These are phyloP conservation scores for Hymenoscyphus scutula DNA, from an alignment of 2,329 filamentous ascomycete species.

Conservation along the genomic window DNA sequence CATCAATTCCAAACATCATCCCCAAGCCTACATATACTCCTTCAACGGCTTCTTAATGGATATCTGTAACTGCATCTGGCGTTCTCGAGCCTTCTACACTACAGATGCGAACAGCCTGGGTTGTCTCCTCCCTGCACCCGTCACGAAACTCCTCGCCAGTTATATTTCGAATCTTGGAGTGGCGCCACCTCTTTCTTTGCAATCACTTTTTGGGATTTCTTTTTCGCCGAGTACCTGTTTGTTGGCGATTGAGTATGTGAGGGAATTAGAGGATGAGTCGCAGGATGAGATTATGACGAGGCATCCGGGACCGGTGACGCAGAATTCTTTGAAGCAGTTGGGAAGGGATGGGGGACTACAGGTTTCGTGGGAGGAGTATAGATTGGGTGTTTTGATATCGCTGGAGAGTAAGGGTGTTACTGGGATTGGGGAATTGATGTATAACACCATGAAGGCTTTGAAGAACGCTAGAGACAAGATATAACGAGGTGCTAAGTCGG, in stretches of 20 bases:
- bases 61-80: conserved; percentile 80
- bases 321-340: conserved; percentile 61
- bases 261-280: conserved; percentile 55
- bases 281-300: conserved; percentile 44
- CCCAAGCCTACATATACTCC: conserved; percentile 58
- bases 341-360: conserved; percentile 62
- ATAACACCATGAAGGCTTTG: conserved; percentile 76
- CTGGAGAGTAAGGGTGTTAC: conserved; percentile 61
- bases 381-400: conserved; percentile 67
- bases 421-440: conserved; percentile 71
- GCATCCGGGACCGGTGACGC: conserved; percentile 69
- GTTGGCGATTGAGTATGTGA: conserved; percentile 54
- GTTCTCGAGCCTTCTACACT: conserved; percentile 65
- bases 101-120: conserved; percentile 60
- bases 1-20: conserved; percentile 46
- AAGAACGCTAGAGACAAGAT: conserved; percentile 41
- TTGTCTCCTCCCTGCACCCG: conserved; percentile 47
- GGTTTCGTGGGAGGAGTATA: conserved; percentile 71
- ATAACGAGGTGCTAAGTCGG: background rate
- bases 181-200: conserved; percentile 41
- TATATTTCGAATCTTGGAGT: conserved; percentile 52
- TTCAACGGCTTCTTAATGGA: conserved; percentile 89
- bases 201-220: conserved; percentile 56
- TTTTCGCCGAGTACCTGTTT: conserved; percentile 56
- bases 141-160: conserved; percentile 45